Evolutionary conservation across 176 grass and related monocot species (phyloP), one percentile per base, ranked within the genome.

Genomic region (Urochloa ruziziensis): DNA sequence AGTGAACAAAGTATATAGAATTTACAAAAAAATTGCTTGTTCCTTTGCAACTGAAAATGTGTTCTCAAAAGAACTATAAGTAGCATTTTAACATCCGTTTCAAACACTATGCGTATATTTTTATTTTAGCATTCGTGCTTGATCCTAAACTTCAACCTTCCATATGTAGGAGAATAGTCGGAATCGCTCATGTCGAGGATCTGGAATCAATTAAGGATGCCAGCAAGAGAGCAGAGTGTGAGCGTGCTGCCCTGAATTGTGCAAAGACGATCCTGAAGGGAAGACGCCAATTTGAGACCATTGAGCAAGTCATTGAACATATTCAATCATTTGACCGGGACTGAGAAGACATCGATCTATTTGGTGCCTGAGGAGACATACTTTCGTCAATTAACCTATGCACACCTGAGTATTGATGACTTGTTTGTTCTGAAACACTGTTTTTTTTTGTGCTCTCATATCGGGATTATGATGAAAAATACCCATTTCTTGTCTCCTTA

Each of bases 181-280:
- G 96, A 75, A 91, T 96, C 8, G 96, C 91, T 43, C 96, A 99
- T 35, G 91, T 96, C 0, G 93, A 99, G 77, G 93, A 96, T 90
- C 88, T 96, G 6, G 96, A 94, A 51, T 90, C 96, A 32, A 96
- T 99, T 63, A 49, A 85, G 56, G 93, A 99, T 68, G 49, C 64
- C 7, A 75, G 77, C 77, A 90, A 54, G 73, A 87, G 96, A 85
- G 96, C 96, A 70, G 78, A 16, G 0, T 96, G 96, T 21, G 93
- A 99, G 82, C 67, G 83, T 5, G 65, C 58, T 19, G 91, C 91
- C 4, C 93, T 99, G 53, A 74, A 92, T 36, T 89, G 88, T 78
- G 96, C 83, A 57, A 99, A 90, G 84, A 46, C 76, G 7, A 84
- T 99, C 61, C 89, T 99, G 44, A 96, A 94, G 83, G 89, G 85